Percentiles rank a stretch among this genome's conserved stretches.
phyloP scores from a whole-genome alignment of 164 flowering plant species.

The Tetracentron sinense region DNA sequence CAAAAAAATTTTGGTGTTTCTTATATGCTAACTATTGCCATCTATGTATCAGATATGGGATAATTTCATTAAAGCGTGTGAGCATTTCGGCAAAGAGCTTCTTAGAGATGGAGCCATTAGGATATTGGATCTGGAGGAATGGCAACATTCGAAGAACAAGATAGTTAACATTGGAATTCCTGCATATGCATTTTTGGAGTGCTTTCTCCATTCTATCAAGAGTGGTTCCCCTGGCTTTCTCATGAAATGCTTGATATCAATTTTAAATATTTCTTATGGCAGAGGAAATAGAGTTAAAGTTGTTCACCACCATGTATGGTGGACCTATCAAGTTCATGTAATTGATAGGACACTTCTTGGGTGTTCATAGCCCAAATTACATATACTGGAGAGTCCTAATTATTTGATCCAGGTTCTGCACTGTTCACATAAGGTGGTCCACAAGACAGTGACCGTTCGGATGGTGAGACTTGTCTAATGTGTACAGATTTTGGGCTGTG shows the following conservation, averaged over 20 bases:
- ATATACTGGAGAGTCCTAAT: not conserved
- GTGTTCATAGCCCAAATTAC: not conserved
- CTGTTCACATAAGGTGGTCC: not conserved
- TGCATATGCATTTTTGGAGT: conserved; percentile 33
- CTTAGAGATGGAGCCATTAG: conserved; percentile 24
- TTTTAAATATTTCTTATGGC: not conserved
- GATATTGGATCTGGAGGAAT: conserved; percentile 23
- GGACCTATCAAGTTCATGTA: too few species aligned
- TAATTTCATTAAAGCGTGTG: conserved; percentile 29
- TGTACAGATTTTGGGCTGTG: too few species aligned
- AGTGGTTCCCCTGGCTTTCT: conserved; percentile 36
- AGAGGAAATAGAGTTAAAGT: not conserved
- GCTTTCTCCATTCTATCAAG: conserved; percentile 38
- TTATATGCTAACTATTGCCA: not conserved
- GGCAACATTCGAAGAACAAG: conserved; percentile 37
- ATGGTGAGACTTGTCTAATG: too few species aligned
- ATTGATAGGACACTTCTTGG: not conserved
- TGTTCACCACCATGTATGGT: not conserved
- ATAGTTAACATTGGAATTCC: conserved; percentile 35
- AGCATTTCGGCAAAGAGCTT: conserved; percentile 29
- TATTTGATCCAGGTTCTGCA: not conserved
- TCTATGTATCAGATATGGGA: conserved; percentile 25
- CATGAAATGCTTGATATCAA: conserved; percentile 13
- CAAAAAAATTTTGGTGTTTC: not conserved
- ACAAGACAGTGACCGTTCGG: not conserved